Conservation (phyloP, 345 rosid species). For the Syzygium aqueum region DNA sequence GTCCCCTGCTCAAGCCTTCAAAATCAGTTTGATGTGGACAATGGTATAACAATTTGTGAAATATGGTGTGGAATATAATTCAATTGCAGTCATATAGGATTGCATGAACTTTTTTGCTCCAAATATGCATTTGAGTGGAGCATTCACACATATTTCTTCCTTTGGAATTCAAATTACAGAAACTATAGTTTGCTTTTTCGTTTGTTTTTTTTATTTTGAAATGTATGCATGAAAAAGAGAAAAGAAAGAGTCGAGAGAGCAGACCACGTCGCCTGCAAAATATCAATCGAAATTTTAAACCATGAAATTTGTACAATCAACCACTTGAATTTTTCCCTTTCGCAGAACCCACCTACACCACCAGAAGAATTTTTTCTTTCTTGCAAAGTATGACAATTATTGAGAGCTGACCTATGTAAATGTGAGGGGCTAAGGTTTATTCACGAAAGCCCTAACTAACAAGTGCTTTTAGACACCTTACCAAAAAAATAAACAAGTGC, state of each 20-base stretch:
- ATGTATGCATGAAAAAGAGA: background rate
- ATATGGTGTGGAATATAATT: background rate
- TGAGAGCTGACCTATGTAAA: background rate
- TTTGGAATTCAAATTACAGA: background rate
- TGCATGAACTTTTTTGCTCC: background rate
- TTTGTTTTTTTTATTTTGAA: background rate
- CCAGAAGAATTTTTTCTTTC: background rate
- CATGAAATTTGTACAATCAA: background rate
- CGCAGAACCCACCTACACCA: background rate
- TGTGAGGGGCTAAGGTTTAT: background rate
- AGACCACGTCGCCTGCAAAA: background rate
- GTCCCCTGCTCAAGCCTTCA: background rate
- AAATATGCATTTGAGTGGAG: background rate
- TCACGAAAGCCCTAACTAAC: background rate
- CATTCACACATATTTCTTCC: background rate
- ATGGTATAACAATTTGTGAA: background rate
- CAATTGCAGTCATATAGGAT: background rate
- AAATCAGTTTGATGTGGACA: constrained; percentile 1
- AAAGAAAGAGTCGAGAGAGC: background rate
- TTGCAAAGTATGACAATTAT: background rate
- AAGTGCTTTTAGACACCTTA: background rate
- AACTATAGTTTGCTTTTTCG: background rate
- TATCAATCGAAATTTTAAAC: background rate
- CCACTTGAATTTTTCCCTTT: background rate
- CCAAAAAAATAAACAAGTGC: no score